These are phyloP conservation scores for Cylindrotheca closterium DNA, from an alignment of 108 stramenopile genomes.

Conservation along the genomic window DNA sequence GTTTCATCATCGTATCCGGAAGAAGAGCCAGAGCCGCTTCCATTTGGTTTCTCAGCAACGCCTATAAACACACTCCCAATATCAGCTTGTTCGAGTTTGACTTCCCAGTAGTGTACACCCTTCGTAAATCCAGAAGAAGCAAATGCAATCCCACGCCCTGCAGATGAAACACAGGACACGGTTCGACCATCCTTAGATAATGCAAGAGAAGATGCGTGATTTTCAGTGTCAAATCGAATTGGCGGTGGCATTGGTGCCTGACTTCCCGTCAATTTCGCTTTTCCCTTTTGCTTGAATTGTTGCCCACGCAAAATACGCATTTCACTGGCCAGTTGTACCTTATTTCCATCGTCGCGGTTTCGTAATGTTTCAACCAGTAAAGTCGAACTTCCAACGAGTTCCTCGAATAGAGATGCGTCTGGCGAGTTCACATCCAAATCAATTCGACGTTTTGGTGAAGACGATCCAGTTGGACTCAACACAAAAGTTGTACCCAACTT, in stretches of 20 bases:
- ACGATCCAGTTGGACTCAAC: slow-evolving; percentile 36
- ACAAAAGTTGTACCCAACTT: slow-evolving; percentile 62
- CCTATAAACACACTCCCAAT: slow-evolving; percentile 92
- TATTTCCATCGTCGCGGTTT: slow-evolving; percentile 52
- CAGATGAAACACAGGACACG: slow-evolving; percentile 66
- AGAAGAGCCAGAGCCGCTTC: slow-evolving; percentile 47
- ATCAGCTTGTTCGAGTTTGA: slow-evolving; percentile 90
- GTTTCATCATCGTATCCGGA: slow-evolving; percentile 52
- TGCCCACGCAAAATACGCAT: slow-evolving; percentile 51
- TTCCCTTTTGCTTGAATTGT: neutral
- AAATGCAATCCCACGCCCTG: slow-evolving; percentile 77
- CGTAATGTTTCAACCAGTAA: slow-evolving; percentile 51
- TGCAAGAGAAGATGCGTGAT: slow-evolving; percentile 66
- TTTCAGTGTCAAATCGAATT: slow-evolving; percentile 70
- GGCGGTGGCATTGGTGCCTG: slow-evolving; percentile 50
- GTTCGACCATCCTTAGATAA: slow-evolving; percentile 68
- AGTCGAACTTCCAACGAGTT: slow-evolving; percentile 53
- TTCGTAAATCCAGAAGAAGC: slow-evolving; percentile 79
- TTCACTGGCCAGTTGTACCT: slow-evolving; percentile 58
- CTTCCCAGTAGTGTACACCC: slow-evolving; percentile 96
- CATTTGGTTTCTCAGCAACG: slow-evolving; percentile 87
- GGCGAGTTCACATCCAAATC: slow-evolving; percentile 29
- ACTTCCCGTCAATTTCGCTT: neutral
- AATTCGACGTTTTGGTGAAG: neutral
- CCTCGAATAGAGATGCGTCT: slow-evolving; percentile 53